Percentiles rank a stretch among this genome's conserved stretches.
These are phyloP conservation scores for Talaromyces albobiverticillius DNA, from an alignment of 2,329 filamentous ascomycete genomes.

Conservation along the genomic window DNA sequence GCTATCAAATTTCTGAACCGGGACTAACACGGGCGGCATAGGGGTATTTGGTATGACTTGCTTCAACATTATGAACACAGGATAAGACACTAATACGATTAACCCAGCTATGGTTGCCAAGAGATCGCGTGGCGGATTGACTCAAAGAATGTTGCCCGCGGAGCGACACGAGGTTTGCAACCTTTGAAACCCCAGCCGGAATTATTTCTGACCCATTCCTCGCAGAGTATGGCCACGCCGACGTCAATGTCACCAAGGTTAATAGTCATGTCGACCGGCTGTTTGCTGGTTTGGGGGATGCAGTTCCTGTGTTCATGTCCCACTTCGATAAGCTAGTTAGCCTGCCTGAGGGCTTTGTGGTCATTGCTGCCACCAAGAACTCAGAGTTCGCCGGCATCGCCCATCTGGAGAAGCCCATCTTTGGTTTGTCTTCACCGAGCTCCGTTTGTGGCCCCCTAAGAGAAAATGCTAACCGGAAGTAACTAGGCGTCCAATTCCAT, in stretches of 20 bases:
- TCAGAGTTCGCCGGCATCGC: conserved; percentile 71
- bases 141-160: conserved; percentile 64
- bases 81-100: conserved; percentile 22
- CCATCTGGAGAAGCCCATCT: conserved; percentile 62
- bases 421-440: conserved; percentile 78
- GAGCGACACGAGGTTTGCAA: conserved; percentile 55
- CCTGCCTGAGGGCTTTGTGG: conserved; percentile 70
- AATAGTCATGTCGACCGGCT: conserved; percentile 15
- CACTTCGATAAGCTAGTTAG: conserved; percentile 64
- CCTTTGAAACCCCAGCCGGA: neutral
- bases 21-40: neutral
- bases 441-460: conserved; percentile 31
- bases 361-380: conserved; percentile 74
- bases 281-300: conserved; percentile 8
- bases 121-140: conserved; percentile 71
- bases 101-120: conserved; percentile 56
- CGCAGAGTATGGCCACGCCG: conserved; percentile 62
- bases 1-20: conserved; percentile 55
- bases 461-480: neutral
- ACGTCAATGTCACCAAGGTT: conserved; percentile 41
- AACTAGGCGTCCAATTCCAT: conserved; percentile 9
- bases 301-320: neutral
- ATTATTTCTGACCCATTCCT: neutral
- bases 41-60: neutral
- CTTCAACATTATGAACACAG: neutral